Evolutionary conservation across 768 basidiomycete genomes (phyloP), one percentile per base, ranked within the genome.

Genomic region (Boletus pseudopeckii): DNA sequence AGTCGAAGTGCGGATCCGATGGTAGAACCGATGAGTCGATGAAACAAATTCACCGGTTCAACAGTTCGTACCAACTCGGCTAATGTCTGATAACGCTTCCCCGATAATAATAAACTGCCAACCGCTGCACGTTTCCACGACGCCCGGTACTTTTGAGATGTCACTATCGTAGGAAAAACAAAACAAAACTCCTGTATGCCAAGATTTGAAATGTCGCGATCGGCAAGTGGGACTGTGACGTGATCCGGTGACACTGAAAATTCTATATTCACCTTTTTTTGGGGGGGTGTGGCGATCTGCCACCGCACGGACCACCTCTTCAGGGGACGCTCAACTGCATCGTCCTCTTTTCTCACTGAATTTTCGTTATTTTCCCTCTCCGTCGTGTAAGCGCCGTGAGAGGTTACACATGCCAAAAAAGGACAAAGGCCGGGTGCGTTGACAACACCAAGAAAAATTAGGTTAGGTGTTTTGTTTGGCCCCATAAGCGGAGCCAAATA

Each of bases 401-500:
- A 52, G 47, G 40, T 42, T 26, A 32, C 30, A 50, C 53, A 26
- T 33, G 50, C 54, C 28, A 40, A 51, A 49, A 50, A 28, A 45
- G 51, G 44, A 40, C 45, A 36, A 40, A 34, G 48, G 40, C 15
- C 15, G 24, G 48, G 44, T 50, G 54, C n/a, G 63, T 52, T 62
- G 52, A 22, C 58, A 48, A 56, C 49, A 17, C 13, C 9, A 50
- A 9, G 5, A 51, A 54, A 43, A 56, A 69, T 71, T 69, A 64
- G 70, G 71, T 71, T 54, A 72, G 51, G 45, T 69, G 59, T 63
- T 70, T 71, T 70, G 69, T 71, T 71, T 71, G 71, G 71, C 70
- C 64, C 22, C 67, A 59, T 70, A 66, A 69, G 69, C 69, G 69
- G 69, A 71, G 67, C 71, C 71, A 72, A 71, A 74, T 71, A 74